Evolutionary conservation across 768 basidiomycete species (phyloP).

Genomic region (Psilocybe subaeruginosa): DNA sequence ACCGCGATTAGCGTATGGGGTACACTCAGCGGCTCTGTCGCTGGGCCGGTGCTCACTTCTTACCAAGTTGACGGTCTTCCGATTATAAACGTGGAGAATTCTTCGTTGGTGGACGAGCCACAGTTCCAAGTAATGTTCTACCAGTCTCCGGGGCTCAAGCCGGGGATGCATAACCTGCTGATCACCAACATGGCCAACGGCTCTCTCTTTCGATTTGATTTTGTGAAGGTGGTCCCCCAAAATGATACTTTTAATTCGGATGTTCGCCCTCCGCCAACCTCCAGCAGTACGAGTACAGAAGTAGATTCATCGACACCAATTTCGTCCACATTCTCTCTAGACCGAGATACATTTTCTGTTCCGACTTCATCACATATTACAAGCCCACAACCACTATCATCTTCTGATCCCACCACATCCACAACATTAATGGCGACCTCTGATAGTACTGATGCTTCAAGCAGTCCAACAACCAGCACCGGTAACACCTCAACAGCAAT

Average conservation of each 20-base stretch:
- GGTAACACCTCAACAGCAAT: neutral
- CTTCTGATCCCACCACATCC: too few relatives aligned
- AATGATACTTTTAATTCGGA: neutral
- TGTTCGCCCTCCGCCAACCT: neutral
- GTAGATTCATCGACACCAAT: neutral
- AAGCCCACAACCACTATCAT: too few relatives aligned
- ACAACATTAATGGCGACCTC: too few relatives aligned
- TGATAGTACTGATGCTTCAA: too few relatives aligned
- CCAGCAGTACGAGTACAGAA: neutral
- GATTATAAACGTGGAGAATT: neutral
- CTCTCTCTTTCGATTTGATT: neutral
- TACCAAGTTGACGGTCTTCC: neutral
- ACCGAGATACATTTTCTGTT: too few relatives aligned
- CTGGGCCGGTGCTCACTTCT: neutral
- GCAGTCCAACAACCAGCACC: neutral
- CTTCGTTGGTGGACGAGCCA: neutral
- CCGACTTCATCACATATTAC: too few relatives aligned
- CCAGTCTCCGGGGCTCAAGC: neutral
- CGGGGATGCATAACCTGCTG: neutral
- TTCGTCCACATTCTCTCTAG: neutral
- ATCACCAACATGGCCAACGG: conserved; percentile 1
- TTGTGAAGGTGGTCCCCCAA: neutral
- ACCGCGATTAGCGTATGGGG: neutral
- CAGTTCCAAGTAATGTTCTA: conserved; percentile 1
- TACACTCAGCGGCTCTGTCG: neutral